A percentile compares a stretch with the other conserved stretches of the same genome.
phyloP scores from a whole-genome alignment of 441 rosid species.

The Codiaeum variegatum region DNA sequence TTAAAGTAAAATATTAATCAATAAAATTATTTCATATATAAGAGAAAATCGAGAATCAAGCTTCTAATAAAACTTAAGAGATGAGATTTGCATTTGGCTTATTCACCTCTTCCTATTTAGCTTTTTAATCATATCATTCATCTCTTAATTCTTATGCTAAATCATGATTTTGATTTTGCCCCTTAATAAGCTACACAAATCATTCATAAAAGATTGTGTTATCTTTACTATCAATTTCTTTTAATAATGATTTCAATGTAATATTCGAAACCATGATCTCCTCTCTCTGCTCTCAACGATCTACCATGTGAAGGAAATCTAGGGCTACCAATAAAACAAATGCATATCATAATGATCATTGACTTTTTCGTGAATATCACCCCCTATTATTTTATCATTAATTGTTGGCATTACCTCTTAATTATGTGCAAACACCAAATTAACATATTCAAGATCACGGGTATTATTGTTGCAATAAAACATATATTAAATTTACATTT shows the following conservation, averaged over 20 bases:
- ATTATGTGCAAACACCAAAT: neutral
- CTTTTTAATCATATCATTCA: too few relatives aligned
- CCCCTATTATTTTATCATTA: slow-evolving; percentile 19
- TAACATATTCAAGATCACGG: neutral
- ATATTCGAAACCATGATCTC: slow-evolving; percentile 1
- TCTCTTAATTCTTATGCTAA: slow-evolving; percentile 21
- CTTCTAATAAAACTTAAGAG: too few relatives aligned
- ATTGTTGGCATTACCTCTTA: neutral
- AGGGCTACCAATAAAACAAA: slow-evolving; percentile 22
- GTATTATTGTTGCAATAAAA: neutral
- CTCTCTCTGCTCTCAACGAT: slow-evolving; percentile 19
- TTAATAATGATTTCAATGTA: neutral
- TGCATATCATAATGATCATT: slow-evolving; percentile 20
- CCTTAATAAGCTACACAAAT: slow-evolving; percentile 17
- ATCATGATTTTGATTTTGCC: slow-evolving; percentile 20
- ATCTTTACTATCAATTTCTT: neutral
- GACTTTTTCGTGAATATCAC: slow-evolving; percentile 17
- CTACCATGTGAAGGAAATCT: slow-evolving; percentile 33
- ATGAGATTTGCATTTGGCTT: neutral
- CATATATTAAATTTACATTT: too few relatives aligned
- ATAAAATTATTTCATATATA: too few relatives aligned
- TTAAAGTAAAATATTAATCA: too few relatives aligned
- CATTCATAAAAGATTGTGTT: slow-evolving; percentile 25
- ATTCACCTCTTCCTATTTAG: neutral
- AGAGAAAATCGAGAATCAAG: too few relatives aligned